Conservation (phyloP, 2,329 filamentous ascomycete genomes). For the Bipolaris gigantea region DNA sequence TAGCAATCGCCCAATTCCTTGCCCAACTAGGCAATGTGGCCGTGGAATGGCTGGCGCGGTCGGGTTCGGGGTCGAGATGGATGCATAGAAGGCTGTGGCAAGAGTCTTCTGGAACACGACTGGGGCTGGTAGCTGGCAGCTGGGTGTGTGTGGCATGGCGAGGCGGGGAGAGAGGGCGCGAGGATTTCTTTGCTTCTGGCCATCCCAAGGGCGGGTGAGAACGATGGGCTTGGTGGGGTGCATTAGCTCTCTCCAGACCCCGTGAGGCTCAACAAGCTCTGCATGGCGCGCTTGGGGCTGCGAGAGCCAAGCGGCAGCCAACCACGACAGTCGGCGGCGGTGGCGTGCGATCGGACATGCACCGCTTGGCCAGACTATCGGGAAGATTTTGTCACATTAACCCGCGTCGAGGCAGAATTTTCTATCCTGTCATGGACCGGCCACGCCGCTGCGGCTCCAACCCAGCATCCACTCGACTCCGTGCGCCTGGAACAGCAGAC, state of each 20-base stretch:
- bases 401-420: constrained; percentile 7
- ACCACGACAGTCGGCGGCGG: constrained; percentile 6
- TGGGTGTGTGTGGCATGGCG: constrained; percentile 8
- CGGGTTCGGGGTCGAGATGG: constrained; percentile 1
- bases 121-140: constrained; percentile 4
- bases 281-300: constrained; percentile 19
- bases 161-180: constrained; percentile 5
- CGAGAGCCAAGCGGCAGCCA: constrained; percentile 21
- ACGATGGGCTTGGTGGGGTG: constrained; percentile 26
- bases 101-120: constrained; percentile 23
- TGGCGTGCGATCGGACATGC: constrained; percentile 3
- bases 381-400: constrained; percentile 21
- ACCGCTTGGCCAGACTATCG: constrained; percentile 29
- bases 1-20: background rate
- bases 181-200: constrained; percentile 31
- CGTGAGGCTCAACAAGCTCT: constrained; percentile 34
- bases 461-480: constrained; percentile 1
- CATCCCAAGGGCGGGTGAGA: constrained; percentile 13
- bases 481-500: background rate
- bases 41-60: constrained; percentile 1
- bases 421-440: constrained; percentile 1
- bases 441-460: constrained; percentile 12
- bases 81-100: constrained; percentile 7
- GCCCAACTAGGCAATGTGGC: background rate
- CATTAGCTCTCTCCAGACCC: constrained; percentile 27